Percentiles rank a stretch among this genome's conserved stretches.
Evolutionary conservation across 176 grass and related monocot genomes (phyloP).

Genomic region (Aegilops longissima): DNA sequence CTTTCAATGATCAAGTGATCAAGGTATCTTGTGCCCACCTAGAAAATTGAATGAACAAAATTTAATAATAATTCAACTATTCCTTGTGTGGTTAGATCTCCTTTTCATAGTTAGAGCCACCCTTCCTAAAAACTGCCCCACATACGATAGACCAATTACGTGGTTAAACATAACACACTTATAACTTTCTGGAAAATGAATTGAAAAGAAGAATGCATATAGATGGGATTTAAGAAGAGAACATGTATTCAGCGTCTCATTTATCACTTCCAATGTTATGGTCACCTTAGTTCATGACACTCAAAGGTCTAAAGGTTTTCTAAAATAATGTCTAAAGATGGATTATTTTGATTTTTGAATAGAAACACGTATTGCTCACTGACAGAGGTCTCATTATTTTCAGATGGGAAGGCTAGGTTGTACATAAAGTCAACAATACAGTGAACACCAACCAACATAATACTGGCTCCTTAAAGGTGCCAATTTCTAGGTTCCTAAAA

Average conservation of each 20-base stretch:
- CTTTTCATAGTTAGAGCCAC: background rate
- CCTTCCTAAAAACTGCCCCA: background rate
- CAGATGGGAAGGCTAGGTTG: background rate
- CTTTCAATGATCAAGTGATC: slow-evolving; percentile 96
- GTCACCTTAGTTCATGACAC: background rate
- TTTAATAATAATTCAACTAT: slow-evolving; percentile 21
- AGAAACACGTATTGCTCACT: background rate
- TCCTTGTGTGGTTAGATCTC: slow-evolving; percentile 1
- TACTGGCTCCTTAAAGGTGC: background rate
- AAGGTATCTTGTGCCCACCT: slow-evolving; percentile 92
- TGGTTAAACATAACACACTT: background rate
- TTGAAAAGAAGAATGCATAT: background rate
- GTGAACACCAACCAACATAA: background rate
- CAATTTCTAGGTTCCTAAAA: background rate
- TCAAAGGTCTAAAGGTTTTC: background rate
- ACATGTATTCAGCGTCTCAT: background rate
- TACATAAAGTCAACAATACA: background rate
- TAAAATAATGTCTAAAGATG: background rate
- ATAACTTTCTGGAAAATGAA: background rate
- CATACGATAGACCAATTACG: background rate
- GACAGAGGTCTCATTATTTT: slow-evolving; percentile 11
- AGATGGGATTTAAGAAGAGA: background rate
- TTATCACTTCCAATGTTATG: background rate
- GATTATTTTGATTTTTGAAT: slow-evolving; percentile 8
- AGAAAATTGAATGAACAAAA: slow-evolving; percentile 33